Percentiles rank a stretch among this genome's conserved stretches.
Conservation (phyloP, 495 filamentous ascomycete species). For the Pseudoneurospora amorphoporcata region DNA sequence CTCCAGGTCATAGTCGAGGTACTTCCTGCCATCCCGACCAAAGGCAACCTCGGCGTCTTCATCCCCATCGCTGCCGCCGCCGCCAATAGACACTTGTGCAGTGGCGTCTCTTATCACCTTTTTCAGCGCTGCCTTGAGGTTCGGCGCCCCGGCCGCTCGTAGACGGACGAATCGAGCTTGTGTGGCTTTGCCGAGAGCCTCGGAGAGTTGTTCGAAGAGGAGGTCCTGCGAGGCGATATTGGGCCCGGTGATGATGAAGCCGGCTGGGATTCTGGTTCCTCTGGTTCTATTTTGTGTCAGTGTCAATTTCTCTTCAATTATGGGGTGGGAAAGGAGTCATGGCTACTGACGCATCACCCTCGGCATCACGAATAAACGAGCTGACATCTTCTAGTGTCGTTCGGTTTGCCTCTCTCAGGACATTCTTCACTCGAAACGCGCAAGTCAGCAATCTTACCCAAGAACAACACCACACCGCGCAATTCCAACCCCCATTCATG, state of each 20-base stretch:
- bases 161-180: constrained; percentile 55
- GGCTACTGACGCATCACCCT: constrained; percentile 23
- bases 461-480: neutral
- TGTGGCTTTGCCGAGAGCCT: constrained; percentile 36
- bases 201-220: constrained; percentile 59
- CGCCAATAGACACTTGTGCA: constrained; percentile 1
- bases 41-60: constrained; percentile 38
- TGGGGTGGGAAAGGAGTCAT: constrained; percentile 6
- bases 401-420: constrained; percentile 54
- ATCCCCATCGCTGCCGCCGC: constrained; percentile 29
- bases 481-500: neutral
- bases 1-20: constrained; percentile 86
- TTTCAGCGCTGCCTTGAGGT: constrained; percentile 74
- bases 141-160: constrained; percentile 66
- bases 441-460: constrained; percentile 18
- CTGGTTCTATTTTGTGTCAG: neutral
- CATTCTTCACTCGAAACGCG: constrained; percentile 15
- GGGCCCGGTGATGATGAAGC: constrained; percentile 75
- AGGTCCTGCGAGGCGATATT: constrained; percentile 69
- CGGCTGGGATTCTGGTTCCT: constrained; percentile 53
- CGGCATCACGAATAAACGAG: constrained; percentile 50
- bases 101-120: constrained; percentile 60
- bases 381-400: constrained; percentile 52
- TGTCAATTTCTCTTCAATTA: constrained; percentile 6
- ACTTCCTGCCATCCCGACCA: constrained; percentile 51